Evolutionary conservation across 768 basidiomycete genomes (phyloP), one percentile per base, ranked within the genome.

Genomic region (Pleurotus djamor): DNA sequence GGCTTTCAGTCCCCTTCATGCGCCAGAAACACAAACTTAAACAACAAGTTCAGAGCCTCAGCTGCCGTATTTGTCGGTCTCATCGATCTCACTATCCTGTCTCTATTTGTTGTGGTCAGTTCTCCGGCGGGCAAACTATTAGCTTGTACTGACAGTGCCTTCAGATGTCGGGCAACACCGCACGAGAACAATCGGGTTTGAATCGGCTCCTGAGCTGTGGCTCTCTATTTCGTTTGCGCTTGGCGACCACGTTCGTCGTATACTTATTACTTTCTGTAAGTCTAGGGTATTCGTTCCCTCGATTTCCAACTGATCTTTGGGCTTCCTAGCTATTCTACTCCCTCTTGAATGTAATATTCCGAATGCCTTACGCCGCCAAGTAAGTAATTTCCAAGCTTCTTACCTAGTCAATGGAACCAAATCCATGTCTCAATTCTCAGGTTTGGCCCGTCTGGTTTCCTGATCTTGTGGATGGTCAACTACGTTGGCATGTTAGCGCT

Each of bases 261-360:
- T 78, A 74, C 58, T 78, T 79, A 52, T 61, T 79, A 54, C 60
- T 81, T 16, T 73, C 77, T 10, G 74, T 78, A 21, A 52, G 69
- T 43, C 9, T 1, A 28, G 21, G 21, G 21, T 3, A 28, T 28
- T 28, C 21, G 21, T 28, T 28, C 21, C 21, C 21, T 28, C 21
- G 3, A 28, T 28, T 28, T 28, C 21, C 21, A 3, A 28, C 21
- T 28, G 21, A 28, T 28, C 21, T 28, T 28, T 28, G 21, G 21
- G 21, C 21, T 28, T 28, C 21, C 21, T 58, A 86, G 82, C 70
- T 84, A 14, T 78, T 85, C 65, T 87, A 84, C 66, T 75, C 83
- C n/a, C 70, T 88, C 10, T 64, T 88, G 16, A 85, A 79, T 65
- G 63, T 82, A 37, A 87, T 84, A 0, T 89, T 89, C 69, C 79